phyloP scores from a whole-genome alignment of 2,329 filamentous ascomycete species.

The Magnaporthales sp. region DNA sequence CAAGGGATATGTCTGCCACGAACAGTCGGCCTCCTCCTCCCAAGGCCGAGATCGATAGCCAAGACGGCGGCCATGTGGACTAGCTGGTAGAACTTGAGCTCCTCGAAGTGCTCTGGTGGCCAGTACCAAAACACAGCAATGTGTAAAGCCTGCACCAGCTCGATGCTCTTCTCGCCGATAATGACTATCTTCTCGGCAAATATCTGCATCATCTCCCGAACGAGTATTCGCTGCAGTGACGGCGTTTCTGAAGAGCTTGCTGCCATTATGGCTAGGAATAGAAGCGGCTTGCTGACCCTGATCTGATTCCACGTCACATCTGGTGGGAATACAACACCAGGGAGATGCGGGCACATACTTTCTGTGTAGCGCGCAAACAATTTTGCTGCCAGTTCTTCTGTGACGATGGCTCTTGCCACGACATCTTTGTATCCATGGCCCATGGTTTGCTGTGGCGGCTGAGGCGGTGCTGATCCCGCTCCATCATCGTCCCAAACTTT shows the following conservation, averaged over 20 bases:
- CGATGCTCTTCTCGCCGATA: conserved; percentile 70
- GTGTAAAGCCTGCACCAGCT: conserved; percentile 72
- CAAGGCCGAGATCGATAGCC: conserved; percentile 76
- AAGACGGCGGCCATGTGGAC: conserved; percentile 74
- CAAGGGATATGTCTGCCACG: conserved; percentile 21
- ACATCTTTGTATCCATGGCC: conserved; percentile 32
- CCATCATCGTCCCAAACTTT: conserved; percentile 21
- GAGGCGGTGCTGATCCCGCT: conserved; percentile 10
- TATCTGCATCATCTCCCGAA: conserved; percentile 61
- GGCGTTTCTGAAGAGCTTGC: conserved; percentile 51
- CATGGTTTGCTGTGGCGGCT: conserved; percentile 8
- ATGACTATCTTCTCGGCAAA: conserved; percentile 69
- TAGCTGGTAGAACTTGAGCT: conserved; percentile 84
- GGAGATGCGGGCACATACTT: conserved; percentile 52
- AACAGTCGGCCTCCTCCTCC: conserved; percentile 20
- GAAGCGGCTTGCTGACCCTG: conserved; percentile 49
- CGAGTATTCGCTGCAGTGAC: conserved; percentile 50
- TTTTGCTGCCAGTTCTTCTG: conserved; percentile 42
- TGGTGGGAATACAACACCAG: conserved; percentile 51
- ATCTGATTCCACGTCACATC: conserved; percentile 45
- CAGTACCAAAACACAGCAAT: conserved; percentile 77
- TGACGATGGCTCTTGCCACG: conserved; percentile 51
- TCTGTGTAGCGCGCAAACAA: conserved; percentile 51
- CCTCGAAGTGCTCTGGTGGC: conserved; percentile 73
- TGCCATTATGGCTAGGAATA: conserved; percentile 65